Conservation (phyloP, 352 stramenopile species). For the Peronospora destructor region DNA sequence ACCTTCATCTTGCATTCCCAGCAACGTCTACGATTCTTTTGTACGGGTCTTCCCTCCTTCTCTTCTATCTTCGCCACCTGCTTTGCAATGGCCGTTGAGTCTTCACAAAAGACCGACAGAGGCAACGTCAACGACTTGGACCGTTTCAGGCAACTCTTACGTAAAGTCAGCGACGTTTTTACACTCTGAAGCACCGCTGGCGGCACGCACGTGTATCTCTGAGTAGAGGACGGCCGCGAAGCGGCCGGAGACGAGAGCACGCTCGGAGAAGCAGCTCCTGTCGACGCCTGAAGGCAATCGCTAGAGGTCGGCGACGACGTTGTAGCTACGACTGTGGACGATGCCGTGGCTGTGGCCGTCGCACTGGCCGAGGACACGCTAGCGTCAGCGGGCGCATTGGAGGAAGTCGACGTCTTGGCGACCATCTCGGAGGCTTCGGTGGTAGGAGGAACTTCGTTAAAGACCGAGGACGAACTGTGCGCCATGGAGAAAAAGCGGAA, state of each 20-base stretch:
- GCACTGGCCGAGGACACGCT: slow-evolving; percentile 27
- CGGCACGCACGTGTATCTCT: slow-evolving; percentile 36
- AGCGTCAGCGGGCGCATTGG: slow-evolving; percentile 19
- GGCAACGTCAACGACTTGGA: slow-evolving; percentile 48
- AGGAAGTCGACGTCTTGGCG: slow-evolving; percentile 30
- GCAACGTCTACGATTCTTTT: slow-evolving; percentile 87
- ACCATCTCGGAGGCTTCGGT: slow-evolving; percentile 30
- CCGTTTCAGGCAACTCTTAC: slow-evolving; percentile 70
- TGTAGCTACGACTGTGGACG: slow-evolving; percentile 25
- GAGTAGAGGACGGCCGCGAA: not conserved
- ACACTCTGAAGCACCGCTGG: slow-evolving; percentile 42
- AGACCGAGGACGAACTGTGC: slow-evolving; percentile 52
- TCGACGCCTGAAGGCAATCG: slow-evolving; percentile 25
- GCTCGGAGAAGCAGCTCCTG: slow-evolving; percentile 12
- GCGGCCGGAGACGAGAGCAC: slow-evolving; percentile 8
- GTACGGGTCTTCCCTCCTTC: slow-evolving; percentile 27
- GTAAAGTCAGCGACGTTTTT: slow-evolving; percentile 42
- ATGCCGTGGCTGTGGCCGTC: slow-evolving; percentile 22
- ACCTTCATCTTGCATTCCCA: slow-evolving; percentile 87
- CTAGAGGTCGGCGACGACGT: slow-evolving; percentile 14
- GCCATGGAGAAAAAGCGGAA: slow-evolving; percentile 46
- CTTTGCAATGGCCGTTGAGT: not conserved
- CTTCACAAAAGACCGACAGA: slow-evolving; percentile 10
- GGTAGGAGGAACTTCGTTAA: slow-evolving; percentile 42
- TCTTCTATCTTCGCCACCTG: not conserved